Evolutionary conservation across 768 basidiomycete species (phyloP), one percentile per base, ranked within the genome.

Genomic region (Porpolomopsis calyptriformis): DNA sequence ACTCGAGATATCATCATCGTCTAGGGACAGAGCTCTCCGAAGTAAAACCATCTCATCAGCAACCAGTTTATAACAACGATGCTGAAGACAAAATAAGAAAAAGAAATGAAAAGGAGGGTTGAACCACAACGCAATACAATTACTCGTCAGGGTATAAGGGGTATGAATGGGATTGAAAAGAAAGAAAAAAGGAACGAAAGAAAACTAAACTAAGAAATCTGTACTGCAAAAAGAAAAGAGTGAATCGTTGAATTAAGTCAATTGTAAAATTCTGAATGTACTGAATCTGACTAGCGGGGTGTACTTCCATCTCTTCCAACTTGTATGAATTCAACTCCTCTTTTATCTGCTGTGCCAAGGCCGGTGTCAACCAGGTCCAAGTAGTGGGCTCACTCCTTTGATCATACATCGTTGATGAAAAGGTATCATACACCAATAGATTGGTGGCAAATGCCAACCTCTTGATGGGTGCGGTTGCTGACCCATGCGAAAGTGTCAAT

Each of bases 221-320:
- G 52, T 53, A 35, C 52, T 53, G 23, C 5, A 18, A 20, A 23
- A 16, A 24, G n/a, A 14, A 43, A 25, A 39, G 12, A 29, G 36
- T 10, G 26, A 19, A 7, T 7, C 18, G n/a, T 31, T 0, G 7
- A 26, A 18, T 22, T n/a, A 10, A 39, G 5, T 12, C n/a, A 26
- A 26, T 3, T 26, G n/a, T n/a, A n/a, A 8, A 22, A 27, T n/a
- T n/a, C 20, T 22, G n/a, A 33, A 78, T 87, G 54, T 61, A 91
- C 88, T 96, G 83, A 56, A 87, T 79, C 63, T 88, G 81, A 65
- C 89, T 93, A 41, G 85, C 71, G 55, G 87, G 85, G 65, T 98
- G 94, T 51, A 99, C 92, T 62, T 93, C 90, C 94, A 99, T 98
- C 69, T 97, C 92, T 66, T 94, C 92, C 86, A 97, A 89, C 74